These are phyloP conservation scores for Boletales sp. DNA, from an alignment of 768 basidiomycete species.

Conservation along the genomic window DNA sequence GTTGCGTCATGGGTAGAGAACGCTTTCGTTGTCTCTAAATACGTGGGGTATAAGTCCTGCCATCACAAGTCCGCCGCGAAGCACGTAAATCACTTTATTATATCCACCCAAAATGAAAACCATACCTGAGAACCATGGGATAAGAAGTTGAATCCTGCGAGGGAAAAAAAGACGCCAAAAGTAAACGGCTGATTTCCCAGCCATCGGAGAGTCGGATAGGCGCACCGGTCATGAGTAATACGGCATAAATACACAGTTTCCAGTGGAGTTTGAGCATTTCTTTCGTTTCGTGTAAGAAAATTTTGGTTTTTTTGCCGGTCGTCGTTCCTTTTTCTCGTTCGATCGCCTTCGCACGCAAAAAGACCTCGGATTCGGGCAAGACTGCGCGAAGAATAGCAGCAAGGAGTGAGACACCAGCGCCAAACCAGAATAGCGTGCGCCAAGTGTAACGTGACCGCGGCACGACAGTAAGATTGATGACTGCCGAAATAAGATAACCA, in stretches of 20 bases:
- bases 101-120: not conserved
- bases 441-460: slow-evolving; percentile 41
- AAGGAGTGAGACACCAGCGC: slow-evolving; percentile 62
- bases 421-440: slow-evolving; percentile 82
- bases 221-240: slow-evolving; percentile 70
- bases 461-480: slow-evolving; percentile 71
- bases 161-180: not conserved
- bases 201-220: not conserved
- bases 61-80: not conserved
- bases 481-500: slow-evolving; percentile 81
- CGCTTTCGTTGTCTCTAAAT: slow-evolving; percentile 58
- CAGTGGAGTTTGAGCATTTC: slow-evolving; percentile 81
- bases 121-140: slow-evolving; percentile 66
- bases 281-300: slow-evolving; percentile 70
- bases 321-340: slow-evolving; percentile 40
- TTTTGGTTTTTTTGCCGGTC: slow-evolving; percentile 51
- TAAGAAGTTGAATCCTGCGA: slow-evolving; percentile 68
- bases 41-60: slow-evolving; percentile 76
- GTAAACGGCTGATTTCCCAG: not conserved
- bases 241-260: slow-evolving; percentile 78
- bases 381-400: slow-evolving; percentile 62
- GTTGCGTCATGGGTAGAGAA: slow-evolving; percentile 58
- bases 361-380: slow-evolving; percentile 77
- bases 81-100: not conserved
- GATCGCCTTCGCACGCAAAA: slow-evolving; percentile 59